Evolutionary conservation across 768 basidiomycete species (phyloP).

Genomic region (Lactifluus pinguis): DNA sequence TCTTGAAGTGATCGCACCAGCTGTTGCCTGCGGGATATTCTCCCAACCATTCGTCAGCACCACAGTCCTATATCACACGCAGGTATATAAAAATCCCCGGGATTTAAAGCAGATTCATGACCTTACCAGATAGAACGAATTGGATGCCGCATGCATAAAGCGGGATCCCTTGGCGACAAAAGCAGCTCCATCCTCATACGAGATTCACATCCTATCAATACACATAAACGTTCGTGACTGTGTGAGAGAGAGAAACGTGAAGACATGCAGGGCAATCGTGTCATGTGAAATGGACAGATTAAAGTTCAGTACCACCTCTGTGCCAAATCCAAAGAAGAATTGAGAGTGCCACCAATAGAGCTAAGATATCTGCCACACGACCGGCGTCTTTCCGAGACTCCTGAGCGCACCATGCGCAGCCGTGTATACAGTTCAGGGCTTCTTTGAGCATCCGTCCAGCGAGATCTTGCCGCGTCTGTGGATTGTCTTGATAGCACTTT

Average conservation of each 20-base stretch:
- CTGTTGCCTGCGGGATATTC: conserved; percentile 38
- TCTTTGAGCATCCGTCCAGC: conserved; percentile 47
- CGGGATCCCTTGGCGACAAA: conserved; percentile 54
- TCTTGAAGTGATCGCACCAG: conserved; percentile 77
- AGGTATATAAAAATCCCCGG: not conserved
- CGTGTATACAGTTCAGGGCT: conserved; percentile 55
- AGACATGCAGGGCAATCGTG: conserved; percentile 6
- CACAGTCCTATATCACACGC: conserved; percentile 43
- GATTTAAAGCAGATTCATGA: not conserved
- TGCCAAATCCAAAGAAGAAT: not conserved
- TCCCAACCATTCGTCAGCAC: conserved; percentile 64
- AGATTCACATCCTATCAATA: conserved; percentile 56
- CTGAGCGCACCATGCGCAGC: conserved; percentile 49
- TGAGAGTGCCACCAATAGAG: not conserved
- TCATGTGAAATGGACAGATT: conserved; percentile 1
- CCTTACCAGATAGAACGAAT: conserved; percentile 67
- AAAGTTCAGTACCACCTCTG: not conserved
- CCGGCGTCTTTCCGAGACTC: conserved; percentile 56
- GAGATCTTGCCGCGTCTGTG: conserved; percentile 40
- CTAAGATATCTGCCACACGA: conserved; percentile 50
- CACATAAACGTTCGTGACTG: not conserved
- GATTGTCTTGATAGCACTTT: conserved; percentile 56
- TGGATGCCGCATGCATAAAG: conserved; percentile 59
- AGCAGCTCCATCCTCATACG: conserved; percentile 46
- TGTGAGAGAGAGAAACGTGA: not conserved